Evolutionary conservation across 2,329 filamentous ascomycete species (phyloP).

Genomic region (Aureobasidium sp.): DNA sequence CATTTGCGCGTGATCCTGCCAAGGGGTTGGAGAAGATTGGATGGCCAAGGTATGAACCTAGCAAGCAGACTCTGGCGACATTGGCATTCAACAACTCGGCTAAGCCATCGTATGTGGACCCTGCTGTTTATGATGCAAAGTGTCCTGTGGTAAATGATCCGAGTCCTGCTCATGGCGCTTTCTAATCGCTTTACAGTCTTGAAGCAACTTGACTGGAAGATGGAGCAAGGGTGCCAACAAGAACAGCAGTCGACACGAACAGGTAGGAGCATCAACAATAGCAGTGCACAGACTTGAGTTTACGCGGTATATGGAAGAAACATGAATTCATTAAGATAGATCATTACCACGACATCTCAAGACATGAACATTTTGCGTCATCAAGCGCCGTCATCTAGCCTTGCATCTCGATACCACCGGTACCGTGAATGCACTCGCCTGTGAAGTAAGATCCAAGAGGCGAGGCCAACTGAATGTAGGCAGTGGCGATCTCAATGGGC

Average conservation of each 20-base stretch:
- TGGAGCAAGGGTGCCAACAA: too few relatives aligned
- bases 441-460: conserved; percentile 25
- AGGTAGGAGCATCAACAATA: too few relatives aligned
- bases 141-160: not conserved
- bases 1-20: conserved; percentile 30
- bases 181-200: not conserved
- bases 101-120: conserved; percentile 22
- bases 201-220: not conserved
- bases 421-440: conserved; percentile 24
- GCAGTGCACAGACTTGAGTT: not conserved
- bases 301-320: not conserved
- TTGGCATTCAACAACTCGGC: conserved; percentile 25
- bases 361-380: not conserved
- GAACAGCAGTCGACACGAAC: too few relatives aligned
- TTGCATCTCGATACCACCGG: conserved; percentile 25
- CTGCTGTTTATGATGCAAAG: conserved; percentile 23
- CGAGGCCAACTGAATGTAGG: conserved; percentile 26
- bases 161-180: not conserved
- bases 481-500: conserved; percentile 26
- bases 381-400: conserved; percentile 12
- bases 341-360: not conserved
- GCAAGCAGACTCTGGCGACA: conserved; percentile 22
- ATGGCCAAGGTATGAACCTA: conserved; percentile 31
- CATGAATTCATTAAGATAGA: not conserved
- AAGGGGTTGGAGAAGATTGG: conserved; percentile 27